Percentiles rank a stretch among this genome's conserved stretches.
phyloP scores from a whole-genome alignment of 176 grass and related monocot genomes.

The Phoenix dactylifera region DNA sequence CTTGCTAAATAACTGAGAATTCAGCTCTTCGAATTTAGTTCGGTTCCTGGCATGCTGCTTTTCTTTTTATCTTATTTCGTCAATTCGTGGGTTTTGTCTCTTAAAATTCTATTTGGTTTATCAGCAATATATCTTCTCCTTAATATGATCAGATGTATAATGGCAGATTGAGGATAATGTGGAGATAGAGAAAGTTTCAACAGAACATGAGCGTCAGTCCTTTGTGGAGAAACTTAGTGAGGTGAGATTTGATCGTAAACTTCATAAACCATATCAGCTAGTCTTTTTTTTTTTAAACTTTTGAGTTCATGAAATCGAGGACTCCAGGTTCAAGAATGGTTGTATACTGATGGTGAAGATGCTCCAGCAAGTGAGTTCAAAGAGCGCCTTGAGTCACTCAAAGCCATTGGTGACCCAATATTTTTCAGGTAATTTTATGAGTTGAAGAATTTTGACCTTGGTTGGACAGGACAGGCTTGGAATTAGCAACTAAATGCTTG shows the following conservation, averaged over 20 bases:
- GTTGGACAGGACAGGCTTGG: neutral
- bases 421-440: constrained; percentile 65
- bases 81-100: too few relatives aligned
- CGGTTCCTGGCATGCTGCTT: too few relatives aligned
- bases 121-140: too few relatives aligned
- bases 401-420: constrained; percentile 77
- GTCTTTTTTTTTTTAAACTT: neutral
- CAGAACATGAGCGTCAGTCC: constrained; percentile 74
- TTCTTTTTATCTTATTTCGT: too few relatives aligned
- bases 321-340: constrained; percentile 91
- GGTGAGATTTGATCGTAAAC: constrained; percentile 32
- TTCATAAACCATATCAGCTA: constrained; percentile 8
- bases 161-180: constrained; percentile 75
- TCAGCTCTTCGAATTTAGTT: too few relatives aligned
- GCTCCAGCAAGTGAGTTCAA: constrained; percentile 87
- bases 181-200: constrained; percentile 74
- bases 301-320: neutral
- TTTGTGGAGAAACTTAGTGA: constrained; percentile 76
- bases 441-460: too few relatives aligned
- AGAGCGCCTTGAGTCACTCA: constrained; percentile 78
- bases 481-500: constrained; percentile 19
- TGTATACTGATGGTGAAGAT: constrained; percentile 97
- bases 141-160: neutral
- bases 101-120: too few relatives aligned
- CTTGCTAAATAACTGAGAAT: too few relatives aligned